These are phyloP conservation scores for Moesziomyces sp. DNA, from an alignment of 1,284 basidiomycete species.

Conservation along the genomic window DNA sequence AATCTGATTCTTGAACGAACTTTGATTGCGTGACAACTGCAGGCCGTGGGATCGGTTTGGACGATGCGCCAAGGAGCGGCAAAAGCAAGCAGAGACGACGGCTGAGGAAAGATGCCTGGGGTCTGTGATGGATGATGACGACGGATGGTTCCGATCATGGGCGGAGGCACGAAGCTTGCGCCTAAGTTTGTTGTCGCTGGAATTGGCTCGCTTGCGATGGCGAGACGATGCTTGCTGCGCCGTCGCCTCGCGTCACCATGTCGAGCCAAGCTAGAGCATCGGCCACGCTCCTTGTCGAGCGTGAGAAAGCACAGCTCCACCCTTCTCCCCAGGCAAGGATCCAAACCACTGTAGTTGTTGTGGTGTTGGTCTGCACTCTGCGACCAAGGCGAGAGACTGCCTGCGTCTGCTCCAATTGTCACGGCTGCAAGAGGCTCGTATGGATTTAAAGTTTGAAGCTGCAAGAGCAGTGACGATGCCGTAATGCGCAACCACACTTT, in stretches of 20 bases:
- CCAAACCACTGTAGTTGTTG: too few relatives aligned
- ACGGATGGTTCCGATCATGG: slow-evolving; percentile 4
- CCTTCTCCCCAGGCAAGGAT: neutral
- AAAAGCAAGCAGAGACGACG: neutral
- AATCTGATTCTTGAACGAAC: neutral
- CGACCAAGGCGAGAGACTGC: too few relatives aligned
- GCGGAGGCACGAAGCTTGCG: slow-evolving; percentile 9
- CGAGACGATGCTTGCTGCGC: neutral
- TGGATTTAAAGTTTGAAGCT: neutral
- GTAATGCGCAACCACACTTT: too few relatives aligned
- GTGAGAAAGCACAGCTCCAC: neutral
- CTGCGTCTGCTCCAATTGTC: too few relatives aligned
- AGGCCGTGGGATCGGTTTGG: neutral
- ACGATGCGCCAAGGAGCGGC: neutral
- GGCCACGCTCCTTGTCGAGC: too few relatives aligned
- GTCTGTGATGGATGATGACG: neutral
- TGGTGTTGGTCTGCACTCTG: neutral
- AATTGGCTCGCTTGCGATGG: neutral
- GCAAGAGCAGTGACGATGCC: neutral
- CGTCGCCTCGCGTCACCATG: slow-evolving; percentile 13
- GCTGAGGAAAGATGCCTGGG: neutral
- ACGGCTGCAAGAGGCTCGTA: neutral
- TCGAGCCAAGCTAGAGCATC: neutral
- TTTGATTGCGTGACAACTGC: neutral
- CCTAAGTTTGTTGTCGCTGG: neutral